phyloP scores from a whole-genome alignment of 2,329 filamentous ascomycete species.

The Apiospora marii region DNA sequence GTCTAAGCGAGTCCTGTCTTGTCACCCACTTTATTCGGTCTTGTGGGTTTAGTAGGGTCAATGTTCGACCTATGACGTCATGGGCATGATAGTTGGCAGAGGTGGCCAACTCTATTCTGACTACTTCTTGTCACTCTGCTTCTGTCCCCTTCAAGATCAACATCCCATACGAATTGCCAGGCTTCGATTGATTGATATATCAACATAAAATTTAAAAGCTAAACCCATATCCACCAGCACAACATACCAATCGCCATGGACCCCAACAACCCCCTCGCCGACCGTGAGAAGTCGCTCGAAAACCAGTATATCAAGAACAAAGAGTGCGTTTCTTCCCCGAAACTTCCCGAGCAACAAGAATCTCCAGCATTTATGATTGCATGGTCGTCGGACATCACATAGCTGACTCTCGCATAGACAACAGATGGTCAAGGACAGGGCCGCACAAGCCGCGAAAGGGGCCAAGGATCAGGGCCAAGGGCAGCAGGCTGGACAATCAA shows the following conservation, averaged over 20 bases:
- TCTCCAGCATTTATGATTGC: background rate
- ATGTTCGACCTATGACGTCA: background rate
- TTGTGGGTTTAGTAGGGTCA: background rate
- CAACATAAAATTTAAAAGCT: background rate
- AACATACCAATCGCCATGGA: conserved; percentile 10
- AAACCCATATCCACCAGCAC: too few relatives aligned
- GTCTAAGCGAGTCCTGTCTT: background rate
- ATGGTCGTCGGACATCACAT: background rate
- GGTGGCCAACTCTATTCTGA: conserved; percentile 2
- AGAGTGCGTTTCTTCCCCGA: conserved; percentile 19
- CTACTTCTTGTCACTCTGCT: background rate
- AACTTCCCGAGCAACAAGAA: background rate
- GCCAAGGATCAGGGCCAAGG: conserved; percentile 17
- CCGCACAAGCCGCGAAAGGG: conserved; percentile 8
- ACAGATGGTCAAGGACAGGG: conserved; percentile 25
- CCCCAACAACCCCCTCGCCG: conserved; percentile 27
- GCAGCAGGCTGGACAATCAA: conserved; percentile 8
- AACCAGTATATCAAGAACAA: conserved; percentile 28
- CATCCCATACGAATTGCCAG: too few relatives aligned
- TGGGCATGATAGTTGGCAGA: conserved; percentile 7
- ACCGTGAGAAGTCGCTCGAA: conserved; percentile 27
- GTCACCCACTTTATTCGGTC: background rate
- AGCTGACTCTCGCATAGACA: conserved; percentile 20
- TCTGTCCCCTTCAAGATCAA: background rate
- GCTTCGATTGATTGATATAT: background rate